Evolutionary conservation across 495 filamentous ascomycete genomes (phyloP).

Genomic region (Cercophora sp.): DNA sequence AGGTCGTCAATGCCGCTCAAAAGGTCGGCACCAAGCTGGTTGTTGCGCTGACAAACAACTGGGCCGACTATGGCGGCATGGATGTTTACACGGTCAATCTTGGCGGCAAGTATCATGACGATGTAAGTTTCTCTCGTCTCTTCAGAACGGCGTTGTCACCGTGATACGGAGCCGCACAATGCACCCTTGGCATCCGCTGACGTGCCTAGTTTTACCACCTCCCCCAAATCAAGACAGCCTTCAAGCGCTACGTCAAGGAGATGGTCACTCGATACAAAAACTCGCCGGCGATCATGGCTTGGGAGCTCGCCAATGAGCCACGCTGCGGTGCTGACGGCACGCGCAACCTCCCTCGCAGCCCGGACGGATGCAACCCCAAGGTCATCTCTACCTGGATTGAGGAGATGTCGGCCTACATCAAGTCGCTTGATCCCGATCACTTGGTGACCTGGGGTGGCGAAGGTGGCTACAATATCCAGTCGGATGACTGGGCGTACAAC

Average conservation of each 20-base stretch:
- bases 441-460: conserved; percentile 52
- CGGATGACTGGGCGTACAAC: conserved; percentile 57
- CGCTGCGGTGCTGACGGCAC: conserved; percentile 39
- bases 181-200: background rate
- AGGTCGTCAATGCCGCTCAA: conserved; percentile 58
- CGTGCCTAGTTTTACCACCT: conserved; percentile 38
- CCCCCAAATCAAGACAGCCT: conserved; percentile 38
- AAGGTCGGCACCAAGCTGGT: conserved; percentile 57
- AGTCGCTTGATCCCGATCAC: conserved; percentile 46
- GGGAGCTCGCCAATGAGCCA: conserved; percentile 56
- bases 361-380: conserved; percentile 35
- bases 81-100: conserved; percentile 39
- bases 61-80: conserved; percentile 52
- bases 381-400: conserved; percentile 45
- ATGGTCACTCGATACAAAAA: conserved; percentile 49
- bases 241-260: conserved; percentile 49
- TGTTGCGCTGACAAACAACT: conserved; percentile 51
- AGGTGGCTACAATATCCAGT: conserved; percentile 40
- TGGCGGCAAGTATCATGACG: conserved; percentile 35
- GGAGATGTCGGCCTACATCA: conserved; percentile 47
- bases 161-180: conserved; percentile 2
- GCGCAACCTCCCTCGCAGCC: conserved; percentile 40
- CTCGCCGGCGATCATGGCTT: conserved; percentile 48
- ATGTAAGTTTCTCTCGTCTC: conserved; percentile 15
- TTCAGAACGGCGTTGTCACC: background rate